Evolutionary conservation across 371 early-diverging fungal species (phyloP).

Genomic region (Thermomucor indicae-seudaticae): DNA sequence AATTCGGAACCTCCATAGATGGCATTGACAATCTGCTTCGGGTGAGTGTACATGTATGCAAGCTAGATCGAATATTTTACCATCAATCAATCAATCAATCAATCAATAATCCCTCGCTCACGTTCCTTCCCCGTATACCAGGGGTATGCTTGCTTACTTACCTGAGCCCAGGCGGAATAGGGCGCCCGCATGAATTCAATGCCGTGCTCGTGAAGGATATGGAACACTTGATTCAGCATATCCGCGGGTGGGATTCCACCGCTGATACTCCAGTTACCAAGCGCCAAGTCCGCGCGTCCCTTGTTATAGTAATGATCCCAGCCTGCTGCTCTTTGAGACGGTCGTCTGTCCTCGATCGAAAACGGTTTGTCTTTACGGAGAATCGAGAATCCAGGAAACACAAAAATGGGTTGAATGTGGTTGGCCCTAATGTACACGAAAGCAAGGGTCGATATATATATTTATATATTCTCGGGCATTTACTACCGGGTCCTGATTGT

Average conservation of each 20-base stretch:
- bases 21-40: slow-evolving; percentile 65
- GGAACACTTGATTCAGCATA: slow-evolving; percentile 64
- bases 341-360: slow-evolving; percentile 61
- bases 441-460: too few relatives aligned
- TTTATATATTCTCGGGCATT: too few relatives aligned
- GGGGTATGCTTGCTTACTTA: slow-evolving; percentile 13
- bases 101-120: neutral
- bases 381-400: slow-evolving; percentile 71
- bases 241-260: slow-evolving; percentile 59
- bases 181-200: slow-evolving; percentile 81
- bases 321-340: slow-evolving; percentile 56
- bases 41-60: slow-evolving; percentile 71
- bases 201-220: slow-evolving; percentile 58
- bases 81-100: too few relatives aligned
- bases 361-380: slow-evolving; percentile 74
- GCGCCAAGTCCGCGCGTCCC: slow-evolving; percentile 58
- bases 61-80: slow-evolving; percentile 58
- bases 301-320: slow-evolving; percentile 76
- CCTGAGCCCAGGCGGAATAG: slow-evolving; percentile 80
- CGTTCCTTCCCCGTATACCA: neutral
- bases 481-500: neutral
- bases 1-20: slow-evolving; percentile 71
- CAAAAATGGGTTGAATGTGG: slow-evolving; percentile 71
- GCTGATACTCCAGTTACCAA: slow-evolving; percentile 53
- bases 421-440: slow-evolving; percentile 28